A percentile compares a stretch with the other conserved stretches of the same genome.
phyloP scores from a whole-genome alignment of 345 rosid genomes.

The Eucalyptus globulus region DNA sequence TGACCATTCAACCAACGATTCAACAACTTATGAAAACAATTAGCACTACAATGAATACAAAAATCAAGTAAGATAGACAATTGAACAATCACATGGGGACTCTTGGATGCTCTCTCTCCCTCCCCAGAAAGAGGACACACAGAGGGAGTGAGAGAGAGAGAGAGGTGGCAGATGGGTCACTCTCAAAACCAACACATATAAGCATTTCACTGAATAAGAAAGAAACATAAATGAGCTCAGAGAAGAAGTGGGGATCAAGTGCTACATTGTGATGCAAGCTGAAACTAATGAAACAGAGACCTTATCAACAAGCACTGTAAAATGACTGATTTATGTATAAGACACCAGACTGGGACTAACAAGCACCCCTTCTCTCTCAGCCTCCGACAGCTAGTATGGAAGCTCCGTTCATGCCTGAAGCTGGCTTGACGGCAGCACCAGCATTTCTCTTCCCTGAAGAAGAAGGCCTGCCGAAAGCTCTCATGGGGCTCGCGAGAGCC shows the following conservation, averaged over 20 bases:
- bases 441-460: conserved; percentile 2
- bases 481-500: conserved; percentile 95
- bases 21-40: background rate
- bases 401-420: conserved; percentile 13
- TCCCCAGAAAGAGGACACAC: background rate
- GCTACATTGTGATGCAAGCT: background rate
- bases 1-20: background rate
- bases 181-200: background rate
- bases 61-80: background rate
- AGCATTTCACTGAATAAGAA: background rate
- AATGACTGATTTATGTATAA: background rate
- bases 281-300: background rate
- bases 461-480: conserved; percentile 50
- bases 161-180: background rate
- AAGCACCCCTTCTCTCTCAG: background rate
- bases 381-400: background rate
- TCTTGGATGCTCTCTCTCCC: background rate
- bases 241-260: background rate
- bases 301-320: background rate
- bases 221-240: background rate
- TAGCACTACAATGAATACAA: background rate
- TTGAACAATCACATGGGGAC: background rate
- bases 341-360: background rate
- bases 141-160: background rate
- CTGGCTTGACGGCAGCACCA: background rate